A percentile compares a stretch with the other conserved stretches of the same genome.
Conservation (phyloP, 2,329 filamentous ascomycete genomes). For the Teratosphaeria viscida region DNA sequence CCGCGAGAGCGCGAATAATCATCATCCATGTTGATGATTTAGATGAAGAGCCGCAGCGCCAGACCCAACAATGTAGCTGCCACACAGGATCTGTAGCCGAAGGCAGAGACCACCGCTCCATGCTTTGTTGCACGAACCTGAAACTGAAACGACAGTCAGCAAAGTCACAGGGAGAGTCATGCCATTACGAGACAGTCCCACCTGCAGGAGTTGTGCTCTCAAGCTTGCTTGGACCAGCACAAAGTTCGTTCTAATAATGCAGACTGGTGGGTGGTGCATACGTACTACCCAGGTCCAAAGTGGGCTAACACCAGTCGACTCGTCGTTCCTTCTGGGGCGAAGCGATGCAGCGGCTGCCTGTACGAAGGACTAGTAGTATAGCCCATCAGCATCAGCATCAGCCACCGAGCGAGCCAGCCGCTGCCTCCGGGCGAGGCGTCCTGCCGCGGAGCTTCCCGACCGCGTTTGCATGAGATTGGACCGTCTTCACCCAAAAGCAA, state of each 20-base stretch:
- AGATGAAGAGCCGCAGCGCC: background rate
- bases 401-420: background rate
- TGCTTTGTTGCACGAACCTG: background rate
- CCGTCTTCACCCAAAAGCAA: background rate
- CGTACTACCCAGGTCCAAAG: background rate
- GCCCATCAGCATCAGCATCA: background rate
- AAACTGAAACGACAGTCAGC: background rate
- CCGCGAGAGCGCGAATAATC: background rate
- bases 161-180: background rate
- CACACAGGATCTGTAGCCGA: background rate
- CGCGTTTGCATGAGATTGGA: background rate
- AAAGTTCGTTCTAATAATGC: background rate
- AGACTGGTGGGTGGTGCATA: background rate
- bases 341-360: background rate
- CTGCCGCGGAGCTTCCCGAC: background rate
- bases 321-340: background rate
- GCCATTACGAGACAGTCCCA: background rate
- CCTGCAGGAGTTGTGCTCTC: background rate
- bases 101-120: background rate
- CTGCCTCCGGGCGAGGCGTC: background rate
- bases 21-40: background rate
- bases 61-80: background rate
- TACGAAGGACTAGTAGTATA: no score
- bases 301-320: background rate
- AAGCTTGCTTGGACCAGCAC: background rate